Evolutionary conservation across 306 rosid genomes (phyloP), one percentile per base, ranked within the genome.

Genomic region (Pyrus communis): DNA sequence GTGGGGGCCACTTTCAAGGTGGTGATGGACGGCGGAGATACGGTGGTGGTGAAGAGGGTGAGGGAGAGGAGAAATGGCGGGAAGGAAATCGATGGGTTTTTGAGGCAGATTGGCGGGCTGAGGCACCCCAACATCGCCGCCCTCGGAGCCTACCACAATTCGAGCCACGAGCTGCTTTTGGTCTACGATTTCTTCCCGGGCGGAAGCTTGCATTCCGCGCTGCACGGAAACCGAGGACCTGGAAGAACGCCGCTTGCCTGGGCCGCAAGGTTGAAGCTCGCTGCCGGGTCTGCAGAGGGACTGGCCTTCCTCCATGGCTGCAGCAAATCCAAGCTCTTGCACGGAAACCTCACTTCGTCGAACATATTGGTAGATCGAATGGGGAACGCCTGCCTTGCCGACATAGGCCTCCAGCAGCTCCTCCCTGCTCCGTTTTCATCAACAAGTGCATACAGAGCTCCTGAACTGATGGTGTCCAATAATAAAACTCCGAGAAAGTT

Each of bases 181-280:
- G 82, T 82, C 51, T 82, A 77, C 8, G 82, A 77, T 33, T 77
- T 22, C 61, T 19, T 67, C 0, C 75, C 25, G 2, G 49, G 17
- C 4, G 85, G 82, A 59, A 82, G 75, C 78, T 54, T 82, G 7
- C 35, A 77, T 49, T 35, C 54, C 25, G 67, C 51, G 17, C 9
- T 82, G 17, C 85, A 82, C 11, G 85, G 82, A 60, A 69, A 78
- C 46, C 57, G 86, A 66, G 82, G 86, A 40, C 82, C 86, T 4
- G 82, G 82, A 55, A 78, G 80, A 49, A 54, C 70, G 0, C 70
- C 60, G 12, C 38, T 82, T 61, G 80, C 57, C 23, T 82, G 86
- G 82, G 9, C 55, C 11, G 45, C 82, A 17, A 69, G 82, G 64
- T 42, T 82, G 31, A 78, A 57, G 11, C 63, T 78, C 6, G 82